Conservation (phyloP, 2,329 filamentous ascomycete genomes). For the Westerdykella aurantiaca region DNA sequence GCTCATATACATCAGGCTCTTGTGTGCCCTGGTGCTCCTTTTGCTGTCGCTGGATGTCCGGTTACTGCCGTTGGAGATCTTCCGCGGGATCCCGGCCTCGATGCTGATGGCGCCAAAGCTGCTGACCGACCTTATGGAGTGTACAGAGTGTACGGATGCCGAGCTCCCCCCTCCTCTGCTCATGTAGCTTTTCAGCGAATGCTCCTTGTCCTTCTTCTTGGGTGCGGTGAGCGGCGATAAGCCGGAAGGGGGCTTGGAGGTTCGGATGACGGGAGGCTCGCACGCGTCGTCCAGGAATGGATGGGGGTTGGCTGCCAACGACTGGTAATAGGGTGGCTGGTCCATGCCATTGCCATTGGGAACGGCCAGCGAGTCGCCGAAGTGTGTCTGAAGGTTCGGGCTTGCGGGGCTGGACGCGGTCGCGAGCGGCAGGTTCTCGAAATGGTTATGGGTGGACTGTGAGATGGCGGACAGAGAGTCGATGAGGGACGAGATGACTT, state of each 20-base stretch:
- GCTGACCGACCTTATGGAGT: conserved; percentile 30
- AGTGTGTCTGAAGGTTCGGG: conserved; percentile 23
- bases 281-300: conserved; percentile 53
- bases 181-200: conserved; percentile 56
- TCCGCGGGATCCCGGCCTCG: conserved; percentile 26
- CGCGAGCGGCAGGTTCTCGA: conserved; percentile 49
- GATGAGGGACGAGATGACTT: conserved; percentile 62
- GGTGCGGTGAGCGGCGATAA: conserved; percentile 65
- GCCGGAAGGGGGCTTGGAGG: conserved; percentile 73
- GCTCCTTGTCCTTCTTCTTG: conserved; percentile 35
- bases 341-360: conserved; percentile 59
- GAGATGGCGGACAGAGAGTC: conserved; percentile 56
- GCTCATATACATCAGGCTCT: conserved; percentile 66
- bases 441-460: conserved; percentile 62
- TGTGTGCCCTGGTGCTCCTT: conserved; percentile 37
- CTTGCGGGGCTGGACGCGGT: conserved; percentile 28
- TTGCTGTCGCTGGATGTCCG: conserved; percentile 33
- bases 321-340: conserved; percentile 60
- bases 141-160: conserved; percentile 31
- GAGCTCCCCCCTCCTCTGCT: conserved; percentile 37
- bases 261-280: conserved; percentile 68
- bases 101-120: conserved; percentile 41
- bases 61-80: conserved; percentile 24
- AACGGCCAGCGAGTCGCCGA: conserved; percentile 15
- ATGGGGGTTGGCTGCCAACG: conserved; percentile 46